Percentiles rank a stretch among this genome's conserved stretches.
Evolutionary conservation across 2,329 filamentous ascomycete species (phyloP).

Genomic region (Davidsoniella virescens): DNA sequence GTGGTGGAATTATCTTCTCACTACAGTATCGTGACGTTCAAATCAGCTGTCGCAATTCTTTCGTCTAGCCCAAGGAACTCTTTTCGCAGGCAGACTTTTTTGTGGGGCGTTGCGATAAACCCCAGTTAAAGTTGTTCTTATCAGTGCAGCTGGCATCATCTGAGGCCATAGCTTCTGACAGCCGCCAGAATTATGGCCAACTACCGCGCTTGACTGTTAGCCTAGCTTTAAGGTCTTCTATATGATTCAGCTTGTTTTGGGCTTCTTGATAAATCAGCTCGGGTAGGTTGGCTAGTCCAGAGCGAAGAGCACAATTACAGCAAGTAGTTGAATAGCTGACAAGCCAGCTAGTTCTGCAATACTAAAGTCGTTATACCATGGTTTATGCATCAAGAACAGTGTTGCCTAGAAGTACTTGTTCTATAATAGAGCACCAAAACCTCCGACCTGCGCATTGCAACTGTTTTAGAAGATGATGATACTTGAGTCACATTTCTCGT

Average conservation of each 20-base stretch:
- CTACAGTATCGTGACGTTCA: background rate
- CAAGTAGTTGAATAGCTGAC: no score
- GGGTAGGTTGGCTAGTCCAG: background rate
- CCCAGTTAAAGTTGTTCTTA: slow-evolving; percentile 8
- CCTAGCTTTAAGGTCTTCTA: no score
- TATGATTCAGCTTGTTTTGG: background rate
- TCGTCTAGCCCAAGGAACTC: background rate
- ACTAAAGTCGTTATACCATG: no score
- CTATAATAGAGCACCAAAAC: no score
- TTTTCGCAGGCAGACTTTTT: slow-evolving; percentile 8
- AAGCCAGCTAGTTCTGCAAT: no score
- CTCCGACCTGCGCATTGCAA: no score
- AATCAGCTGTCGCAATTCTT: background rate
- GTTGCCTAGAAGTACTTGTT: no score
- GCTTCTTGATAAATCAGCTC: background rate
- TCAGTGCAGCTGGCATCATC: background rate
- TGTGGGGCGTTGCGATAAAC: slow-evolving; percentile 10
- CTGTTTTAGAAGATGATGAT: no score
- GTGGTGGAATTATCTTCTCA: background rate
- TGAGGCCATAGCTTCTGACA: background rate
- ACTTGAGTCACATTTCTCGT: no score
- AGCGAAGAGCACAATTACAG: no score
- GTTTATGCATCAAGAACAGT: no score
- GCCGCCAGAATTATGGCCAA: background rate
- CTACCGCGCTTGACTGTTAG: no score